Evolutionary conservation across 805 yeast species (phyloP), one percentile per base, ranked within the genome.

Genomic region (Barnettozyma pratensis): DNA sequence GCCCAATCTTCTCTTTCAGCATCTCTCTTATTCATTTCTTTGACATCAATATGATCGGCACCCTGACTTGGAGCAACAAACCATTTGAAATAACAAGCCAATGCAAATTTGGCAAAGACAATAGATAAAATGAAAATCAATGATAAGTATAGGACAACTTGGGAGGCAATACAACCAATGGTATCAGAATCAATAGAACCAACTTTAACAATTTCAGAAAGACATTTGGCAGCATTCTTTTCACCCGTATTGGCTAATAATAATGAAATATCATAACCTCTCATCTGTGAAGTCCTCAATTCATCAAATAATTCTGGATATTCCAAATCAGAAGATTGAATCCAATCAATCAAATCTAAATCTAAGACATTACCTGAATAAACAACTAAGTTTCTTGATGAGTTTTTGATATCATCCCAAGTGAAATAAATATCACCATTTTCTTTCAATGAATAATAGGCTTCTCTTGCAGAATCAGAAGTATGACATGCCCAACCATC

Each of bases 401-500:
- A 68, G 60, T 83, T 81, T 51, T 70, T 73, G 53, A 92, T 74
- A 57, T 87, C 95, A 47, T 87, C 88, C 99, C 99, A 94, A 6
- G 90, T 83, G 68, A 83, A 94, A 65, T 77, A 90, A 5, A 92
- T 84, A 54, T 86, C 89, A 6, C 92, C 96, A 30, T 74, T 68
- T 35, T 75, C 77, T 28, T 76, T 65, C 57, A 87, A 68, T 39
- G 61, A 55, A 63, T 85, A 87, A 62, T 78, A 92, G 1, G 85
- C 75, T 3, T 76, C 65, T 61, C 98, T 79, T 0, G 96, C 91
- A 2, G 61, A 54, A 7, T 75, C 59, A 4, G 87, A 76, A 1
- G 97, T 87, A 67, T 94, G 97, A 64, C 98, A 92, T 2, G 92
- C 95, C 80, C 87, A 90, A 7, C 97, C 97, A 42, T 74, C 68